Conservation (phyloP, 2,329 filamentous ascomycete species). For the Nemania diffusa region DNA sequence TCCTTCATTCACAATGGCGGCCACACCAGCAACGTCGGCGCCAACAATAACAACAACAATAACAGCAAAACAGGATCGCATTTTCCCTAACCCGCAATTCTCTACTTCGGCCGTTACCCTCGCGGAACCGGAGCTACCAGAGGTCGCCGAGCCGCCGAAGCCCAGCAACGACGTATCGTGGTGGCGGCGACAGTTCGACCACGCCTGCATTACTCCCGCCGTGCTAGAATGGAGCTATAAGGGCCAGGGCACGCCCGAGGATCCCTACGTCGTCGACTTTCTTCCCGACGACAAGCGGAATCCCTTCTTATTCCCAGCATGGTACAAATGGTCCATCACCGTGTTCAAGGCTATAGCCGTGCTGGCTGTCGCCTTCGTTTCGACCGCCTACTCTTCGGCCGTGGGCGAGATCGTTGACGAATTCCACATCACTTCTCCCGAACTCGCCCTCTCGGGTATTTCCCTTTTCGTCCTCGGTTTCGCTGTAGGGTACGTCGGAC, state of each 20-base stretch:
- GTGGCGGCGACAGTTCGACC: slow-evolving; percentile 66
- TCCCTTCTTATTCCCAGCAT: slow-evolving; percentile 65
- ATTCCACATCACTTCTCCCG: slow-evolving; percentile 60
- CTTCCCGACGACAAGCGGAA: slow-evolving; percentile 74
- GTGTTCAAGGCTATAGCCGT: slow-evolving; percentile 72
- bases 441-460: slow-evolving; percentile 62
- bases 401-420: slow-evolving; percentile 63
- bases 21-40: slow-evolving; percentile 3
- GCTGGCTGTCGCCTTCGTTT: slow-evolving; percentile 75
- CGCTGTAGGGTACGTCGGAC: slow-evolving; percentile 57
- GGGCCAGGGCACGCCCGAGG: slow-evolving; percentile 71
- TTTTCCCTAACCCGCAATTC: slow-evolving; percentile 32
- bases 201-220: slow-evolving; percentile 65
- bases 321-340: slow-evolving; percentile 72
- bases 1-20: slow-evolving; percentile 31
- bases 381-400: slow-evolving; percentile 73
- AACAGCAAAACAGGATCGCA: slow-evolving; percentile 13
- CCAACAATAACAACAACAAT: not conserved
- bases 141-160: slow-evolving; percentile 53
- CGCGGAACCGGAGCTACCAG: slow-evolving; percentile 39
- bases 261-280: slow-evolving; percentile 76
- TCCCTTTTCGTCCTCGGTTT: slow-evolving; percentile 69
- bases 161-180: slow-evolving; percentile 53
- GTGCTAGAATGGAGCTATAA: slow-evolving; percentile 66
- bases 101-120: slow-evolving; percentile 39